Conservation (phyloP, 345 rosid genomes). For the Microthlaspi erraticum region DNA sequence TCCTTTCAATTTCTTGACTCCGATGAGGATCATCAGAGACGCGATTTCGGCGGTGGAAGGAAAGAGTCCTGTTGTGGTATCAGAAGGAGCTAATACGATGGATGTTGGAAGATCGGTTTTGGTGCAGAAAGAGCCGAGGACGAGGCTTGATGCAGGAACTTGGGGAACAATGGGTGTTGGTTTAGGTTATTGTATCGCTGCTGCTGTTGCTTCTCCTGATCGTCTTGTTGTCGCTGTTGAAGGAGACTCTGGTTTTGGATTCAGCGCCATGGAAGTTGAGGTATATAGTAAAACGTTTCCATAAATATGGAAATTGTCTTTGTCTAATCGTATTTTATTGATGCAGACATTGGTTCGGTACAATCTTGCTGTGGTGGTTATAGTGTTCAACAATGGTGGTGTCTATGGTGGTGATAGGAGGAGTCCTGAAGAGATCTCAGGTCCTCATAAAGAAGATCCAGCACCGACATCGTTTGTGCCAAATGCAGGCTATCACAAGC, state of each 20-base stretch:
- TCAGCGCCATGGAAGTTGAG: constrained; percentile 99
- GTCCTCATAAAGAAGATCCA: constrained; percentile 89
- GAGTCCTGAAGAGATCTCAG: constrained; percentile 76
- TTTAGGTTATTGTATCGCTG: constrained; percentile 96
- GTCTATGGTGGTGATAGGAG: constrained; percentile 97
- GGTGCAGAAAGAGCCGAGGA: constrained; percentile 96
- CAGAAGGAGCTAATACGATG: constrained; percentile 98
- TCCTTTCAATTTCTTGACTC: constrained; percentile 90
- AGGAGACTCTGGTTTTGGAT: constrained; percentile 98
- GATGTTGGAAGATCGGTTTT: constrained; percentile 93
- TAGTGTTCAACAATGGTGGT: constrained; percentile 97
- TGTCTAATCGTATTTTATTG: constrained; percentile 31
- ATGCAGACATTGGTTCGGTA: constrained; percentile 92
- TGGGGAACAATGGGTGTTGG: constrained; percentile 99
- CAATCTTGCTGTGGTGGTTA: constrained; percentile 85
- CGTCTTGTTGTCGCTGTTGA: constrained; percentile 93
- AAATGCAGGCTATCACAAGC: constrained; percentile 75
- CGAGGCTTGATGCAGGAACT: constrained; percentile 98
- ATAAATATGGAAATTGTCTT: constrained; percentile 4
- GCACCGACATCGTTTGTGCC: constrained; percentile 98
- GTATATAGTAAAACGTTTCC: constrained; percentile 43
- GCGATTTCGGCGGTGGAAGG: constrained; percentile 70
- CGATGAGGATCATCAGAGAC: constrained; percentile 95
- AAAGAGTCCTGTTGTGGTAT: constrained; percentile 86
- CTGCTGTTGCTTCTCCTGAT: constrained; percentile 91